Percentiles rank a stretch among this genome's conserved stretches.
Conservation (phyloP, 2,329 filamentous ascomycete genomes). For the Colletotrichum gloeosporioides region DNA sequence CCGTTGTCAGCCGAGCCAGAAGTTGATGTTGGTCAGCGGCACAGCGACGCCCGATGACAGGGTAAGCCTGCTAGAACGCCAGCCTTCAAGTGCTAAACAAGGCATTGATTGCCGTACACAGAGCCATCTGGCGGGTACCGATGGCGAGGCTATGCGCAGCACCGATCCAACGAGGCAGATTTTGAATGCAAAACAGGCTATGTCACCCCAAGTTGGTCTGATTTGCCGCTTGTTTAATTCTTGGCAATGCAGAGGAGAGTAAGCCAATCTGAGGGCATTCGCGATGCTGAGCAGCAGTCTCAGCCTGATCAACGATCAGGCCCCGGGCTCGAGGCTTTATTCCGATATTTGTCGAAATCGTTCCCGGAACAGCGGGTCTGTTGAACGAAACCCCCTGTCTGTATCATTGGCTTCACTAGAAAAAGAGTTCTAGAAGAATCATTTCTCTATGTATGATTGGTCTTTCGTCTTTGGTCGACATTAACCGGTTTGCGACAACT, state of each 20-base stretch:
- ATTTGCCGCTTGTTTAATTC: not conserved
- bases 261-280: accelerated
- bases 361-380: not conserved
- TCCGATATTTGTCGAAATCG: not conserved
- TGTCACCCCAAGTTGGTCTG: not conserved
- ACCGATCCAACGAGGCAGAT: not conserved
- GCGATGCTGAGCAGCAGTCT: not conserved
- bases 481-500: not conserved
- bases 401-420: accelerated
- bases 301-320: accelerated
- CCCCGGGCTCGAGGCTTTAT: not conserved
- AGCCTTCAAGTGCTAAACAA: not conserved
- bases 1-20: not conserved
- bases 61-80: not conserved
- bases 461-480: not conserved
- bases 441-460: not conserved
- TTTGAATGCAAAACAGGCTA: accelerated
- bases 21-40: accelerated
- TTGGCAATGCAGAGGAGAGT: not conserved
- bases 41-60: not conserved
- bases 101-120: not conserved
- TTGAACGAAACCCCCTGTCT: not conserved
- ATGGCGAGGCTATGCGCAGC: not conserved
- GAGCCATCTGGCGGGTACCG: not conserved
- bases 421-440: accelerated